Percentiles rank a stretch among this genome's conserved stretches.
These are phyloP conservation scores for Lasiosphaeria ovina DNA, from an alignment of 495 filamentous ascomycete species.

Conservation along the genomic window DNA sequence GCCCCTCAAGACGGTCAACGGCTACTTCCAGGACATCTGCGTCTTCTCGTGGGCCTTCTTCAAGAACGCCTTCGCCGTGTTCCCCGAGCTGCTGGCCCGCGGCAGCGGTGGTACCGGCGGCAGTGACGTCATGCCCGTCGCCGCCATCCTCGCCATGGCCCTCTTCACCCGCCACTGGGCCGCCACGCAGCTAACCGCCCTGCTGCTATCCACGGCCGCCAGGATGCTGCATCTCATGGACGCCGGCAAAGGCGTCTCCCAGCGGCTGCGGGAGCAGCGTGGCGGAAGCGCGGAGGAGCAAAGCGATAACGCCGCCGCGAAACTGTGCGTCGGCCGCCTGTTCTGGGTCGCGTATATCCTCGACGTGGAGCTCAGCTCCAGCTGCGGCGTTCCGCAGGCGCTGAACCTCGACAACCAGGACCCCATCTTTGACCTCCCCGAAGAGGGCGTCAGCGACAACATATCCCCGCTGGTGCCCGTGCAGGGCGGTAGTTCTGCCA, in stretches of 20 bases:
- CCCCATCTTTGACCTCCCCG: too few species aligned
- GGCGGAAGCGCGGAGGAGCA: too few species aligned
- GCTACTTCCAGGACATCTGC: conserved; percentile 7
- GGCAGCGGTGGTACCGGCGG: neutral
- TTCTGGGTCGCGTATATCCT: neutral
- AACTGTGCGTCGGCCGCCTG: neutral
- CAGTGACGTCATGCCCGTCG: too few species aligned
- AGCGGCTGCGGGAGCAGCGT: too few species aligned
- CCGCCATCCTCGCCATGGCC: neutral
- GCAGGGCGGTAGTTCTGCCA: too few species aligned
- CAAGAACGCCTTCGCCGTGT: conserved; percentile 11
- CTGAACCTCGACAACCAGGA: too few species aligned
- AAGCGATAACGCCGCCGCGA: neutral
- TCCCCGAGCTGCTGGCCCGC: conserved; percentile 10
- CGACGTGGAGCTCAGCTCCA: neutral
- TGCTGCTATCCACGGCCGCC: neutral
- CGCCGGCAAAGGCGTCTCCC: neutral
- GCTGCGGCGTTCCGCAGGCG: neutral
- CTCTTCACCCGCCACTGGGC: neutral
- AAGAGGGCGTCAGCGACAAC: too few species aligned
- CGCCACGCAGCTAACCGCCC: neutral
- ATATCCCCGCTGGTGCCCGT: too few species aligned
- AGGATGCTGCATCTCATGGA: neutral
- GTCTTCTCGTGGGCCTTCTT: conserved; percentile 13
- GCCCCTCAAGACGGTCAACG: neutral